Evolutionary conservation across 495 filamentous ascomycete species (phyloP).

Genomic region (Jackrogersella minutella): DNA sequence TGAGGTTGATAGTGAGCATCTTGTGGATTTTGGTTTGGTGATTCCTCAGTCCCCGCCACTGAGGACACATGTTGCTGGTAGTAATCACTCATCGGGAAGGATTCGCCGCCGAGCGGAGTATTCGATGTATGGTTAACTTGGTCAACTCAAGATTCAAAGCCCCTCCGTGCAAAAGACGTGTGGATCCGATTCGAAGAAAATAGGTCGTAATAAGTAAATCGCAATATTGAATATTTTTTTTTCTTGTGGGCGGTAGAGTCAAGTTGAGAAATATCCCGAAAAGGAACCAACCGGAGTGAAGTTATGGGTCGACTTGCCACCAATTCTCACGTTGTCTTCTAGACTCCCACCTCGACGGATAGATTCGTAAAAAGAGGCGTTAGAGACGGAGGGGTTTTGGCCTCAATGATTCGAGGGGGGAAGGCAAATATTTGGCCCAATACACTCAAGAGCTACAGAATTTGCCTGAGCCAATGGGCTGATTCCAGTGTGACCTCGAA

Average conservation of each 20-base stretch:
- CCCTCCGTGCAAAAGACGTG: conserved; percentile 1
- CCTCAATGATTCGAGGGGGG: conserved; percentile 23
- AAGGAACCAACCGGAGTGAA: neutral
- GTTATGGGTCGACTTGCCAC: conserved; percentile 3
- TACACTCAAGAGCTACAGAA: conserved; percentile 29
- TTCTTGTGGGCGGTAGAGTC: neutral
- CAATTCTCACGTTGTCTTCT: conserved; percentile 7
- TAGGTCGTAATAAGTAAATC: conserved; percentile 14
- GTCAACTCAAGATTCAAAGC: conserved; percentile 11
- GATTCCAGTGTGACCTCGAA: conserved; percentile 21
- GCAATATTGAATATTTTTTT: conserved; percentile 12
- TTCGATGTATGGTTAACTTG: conserved; percentile 20
- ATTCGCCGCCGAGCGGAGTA: conserved; percentile 22
- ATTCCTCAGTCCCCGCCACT: conserved; percentile 53
- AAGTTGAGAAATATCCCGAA: neutral
- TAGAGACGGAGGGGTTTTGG: conserved; percentile 21
- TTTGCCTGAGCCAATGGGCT: conserved; percentile 29
- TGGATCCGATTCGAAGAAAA: conserved; percentile 7
- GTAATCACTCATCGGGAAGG: conserved; percentile 56
- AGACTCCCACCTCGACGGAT: conserved; percentile 1
- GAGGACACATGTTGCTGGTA: conserved; percentile 58
- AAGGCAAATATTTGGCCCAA: conserved; percentile 31
- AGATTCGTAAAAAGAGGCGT: conserved; percentile 14
- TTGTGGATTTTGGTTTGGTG: conserved; percentile 45
- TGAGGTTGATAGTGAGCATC: conserved; percentile 47